Base-by-base conservation (phyloP, 805 yeast genomes). In the Yamadazyma sp. region DNA sequence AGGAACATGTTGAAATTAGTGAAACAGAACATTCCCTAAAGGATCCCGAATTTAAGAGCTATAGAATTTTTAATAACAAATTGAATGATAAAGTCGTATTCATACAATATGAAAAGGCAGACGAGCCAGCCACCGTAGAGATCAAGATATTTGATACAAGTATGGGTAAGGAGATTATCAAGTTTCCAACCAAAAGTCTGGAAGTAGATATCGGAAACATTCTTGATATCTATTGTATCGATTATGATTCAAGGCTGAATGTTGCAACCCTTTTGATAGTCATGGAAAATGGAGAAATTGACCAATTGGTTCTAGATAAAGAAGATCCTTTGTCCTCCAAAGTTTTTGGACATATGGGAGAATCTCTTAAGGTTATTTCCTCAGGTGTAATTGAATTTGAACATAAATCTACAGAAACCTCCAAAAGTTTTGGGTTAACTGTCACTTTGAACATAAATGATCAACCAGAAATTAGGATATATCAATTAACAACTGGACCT, bases 401-500 rank as follows among this genome's bases (percentile, higher is more conserved):
- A 7, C 35, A 36, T 9, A 45, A 44, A 27, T 13, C 36, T 9
- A 29, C 27, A 2, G 11, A 17, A 3, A 14, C 7, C 4, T 21
- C 24, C 7, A 46, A 39, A 21, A 27, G n/a, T 13, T 49, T 32
- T 42, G 57, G 56, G 3, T 41, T 55, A 11, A 45, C 41, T 4
- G 21, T 52, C 1, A 33, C 28, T 14, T 32, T 33, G 25, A 27
- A 11, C 16, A 24, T 12, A 23, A 39, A 28, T 18, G 26, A 9
- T 20, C 39, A 19, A 14, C 32, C 38, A 21, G 31, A 43, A 26
- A 15, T 48, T 21, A 46, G 43, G 25, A 32, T 54, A 3, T 42
- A 41, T 30, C 47, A 47, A 30, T 22, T 52, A 8, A 33, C 30
- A n/a, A 36, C 40, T 15, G 35, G 33, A 1, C 31, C 28, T 7